Conservation (phyloP, 106 monocot species). For the Dendrobium chrysotoxum region DNA sequence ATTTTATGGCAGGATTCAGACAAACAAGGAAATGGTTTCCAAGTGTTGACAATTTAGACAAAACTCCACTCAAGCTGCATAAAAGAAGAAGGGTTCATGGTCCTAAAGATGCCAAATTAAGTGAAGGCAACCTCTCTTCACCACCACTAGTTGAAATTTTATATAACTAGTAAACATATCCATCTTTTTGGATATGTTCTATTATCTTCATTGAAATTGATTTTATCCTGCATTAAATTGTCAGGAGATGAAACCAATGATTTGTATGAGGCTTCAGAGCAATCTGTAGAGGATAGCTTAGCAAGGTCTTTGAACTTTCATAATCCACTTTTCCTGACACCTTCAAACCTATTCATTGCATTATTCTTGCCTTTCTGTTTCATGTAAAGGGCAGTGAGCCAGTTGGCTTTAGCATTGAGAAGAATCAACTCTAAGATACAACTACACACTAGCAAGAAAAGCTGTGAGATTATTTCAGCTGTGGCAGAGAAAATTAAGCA, state of each 20-base stretch:
- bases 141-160: conserved; percentile 11
- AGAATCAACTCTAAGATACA: conserved; percentile 42
- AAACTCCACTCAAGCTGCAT: conserved; percentile 16
- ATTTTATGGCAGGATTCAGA: conserved; percentile 28
- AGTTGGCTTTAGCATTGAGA: conserved; percentile 32
- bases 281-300: conserved; percentile 49
- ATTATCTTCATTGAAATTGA: conserved; percentile 4
- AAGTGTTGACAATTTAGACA: conserved; percentile 8
- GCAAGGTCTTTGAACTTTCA: conserved; percentile 40
- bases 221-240: neutral
- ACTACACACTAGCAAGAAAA: conserved; percentile 31
- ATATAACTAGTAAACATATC: neutral
- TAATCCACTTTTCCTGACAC: neutral
- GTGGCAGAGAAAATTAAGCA: conserved; percentile 27
- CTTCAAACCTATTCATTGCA: neutral
- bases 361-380: conserved; percentile 6
- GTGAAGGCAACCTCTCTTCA: conserved; percentile 22
- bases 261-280: conserved; percentile 22
- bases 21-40: conserved; percentile 18
- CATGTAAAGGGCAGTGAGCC: conserved; percentile 27
- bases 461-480: conserved; percentile 42
- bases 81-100: conserved; percentile 18
- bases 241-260: conserved; percentile 38
- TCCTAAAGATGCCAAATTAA: conserved; percentile 14
- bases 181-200: neutral